phyloP scores from a whole-genome alignment of 2,329 filamentous ascomycete genomes.

The Cladosporium oxysporum region DNA sequence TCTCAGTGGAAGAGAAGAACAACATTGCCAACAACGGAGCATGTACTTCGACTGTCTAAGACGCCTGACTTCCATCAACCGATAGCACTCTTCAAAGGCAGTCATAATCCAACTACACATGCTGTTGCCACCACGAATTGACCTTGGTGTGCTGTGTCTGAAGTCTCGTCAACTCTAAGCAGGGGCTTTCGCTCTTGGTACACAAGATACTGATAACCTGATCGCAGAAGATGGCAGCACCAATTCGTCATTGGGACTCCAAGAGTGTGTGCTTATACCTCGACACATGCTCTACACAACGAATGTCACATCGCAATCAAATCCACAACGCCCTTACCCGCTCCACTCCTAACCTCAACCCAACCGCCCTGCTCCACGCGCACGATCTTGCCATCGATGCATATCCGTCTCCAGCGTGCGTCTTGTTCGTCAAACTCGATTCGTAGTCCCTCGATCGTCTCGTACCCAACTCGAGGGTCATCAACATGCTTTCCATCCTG shows the following conservation, averaged over 20 bases:
- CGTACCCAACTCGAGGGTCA: constrained; percentile 66
- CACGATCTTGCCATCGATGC: constrained; percentile 89
- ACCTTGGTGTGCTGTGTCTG: no score
- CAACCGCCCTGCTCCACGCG: constrained; percentile 69
- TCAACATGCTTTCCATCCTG: constrained; percentile 57
- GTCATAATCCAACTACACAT: not conserved
- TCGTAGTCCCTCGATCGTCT: constrained; percentile 65
- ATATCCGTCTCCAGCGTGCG: constrained; percentile 78
- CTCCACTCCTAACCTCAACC: constrained; percentile 63
- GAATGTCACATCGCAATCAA: constrained; percentile 27
- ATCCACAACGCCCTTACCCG: constrained; percentile 41
- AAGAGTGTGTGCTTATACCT: no score
- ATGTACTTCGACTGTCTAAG: not conserved
- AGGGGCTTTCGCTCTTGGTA: not conserved
- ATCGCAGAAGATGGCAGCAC: no score
- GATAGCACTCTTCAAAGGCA: not conserved
- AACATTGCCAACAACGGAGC: not conserved
- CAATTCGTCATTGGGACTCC: no score
- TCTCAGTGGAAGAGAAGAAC: not conserved
- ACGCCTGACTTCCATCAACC: not conserved
- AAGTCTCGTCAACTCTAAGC: not conserved
- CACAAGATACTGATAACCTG: no score
- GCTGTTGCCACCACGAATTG: no score
- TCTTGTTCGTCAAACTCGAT: constrained; percentile 69
- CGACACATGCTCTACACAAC: no score